Evolutionary conservation across 371 early-diverging fungal species (phyloP).

Genomic region (Rhizopus arrhizus): DNA sequence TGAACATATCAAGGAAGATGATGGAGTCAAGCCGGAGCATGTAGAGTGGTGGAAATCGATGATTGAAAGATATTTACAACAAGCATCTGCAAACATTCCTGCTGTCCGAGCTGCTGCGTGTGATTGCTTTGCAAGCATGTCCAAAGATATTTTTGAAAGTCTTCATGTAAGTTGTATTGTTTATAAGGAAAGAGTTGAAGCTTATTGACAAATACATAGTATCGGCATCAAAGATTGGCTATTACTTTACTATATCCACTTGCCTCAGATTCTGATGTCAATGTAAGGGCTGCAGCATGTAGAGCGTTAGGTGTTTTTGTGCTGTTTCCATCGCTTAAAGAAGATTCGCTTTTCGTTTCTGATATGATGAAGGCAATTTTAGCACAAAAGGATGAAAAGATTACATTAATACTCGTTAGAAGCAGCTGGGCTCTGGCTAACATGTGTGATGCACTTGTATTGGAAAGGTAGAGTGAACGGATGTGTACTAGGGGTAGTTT

Average conservation of each 20-base stretch:
- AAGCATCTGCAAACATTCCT: constrained; percentile 36
- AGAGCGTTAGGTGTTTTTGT: constrained; percentile 70
- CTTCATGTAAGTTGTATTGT: constrained; percentile 40
- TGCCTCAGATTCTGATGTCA: constrained; percentile 54
- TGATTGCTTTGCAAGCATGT: constrained; percentile 64
- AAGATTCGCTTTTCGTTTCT: constrained; percentile 59
- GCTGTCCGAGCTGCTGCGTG: constrained; percentile 61
- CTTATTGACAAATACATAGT: constrained; percentile 25
- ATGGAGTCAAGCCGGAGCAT: constrained; percentile 27
- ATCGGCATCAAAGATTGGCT: constrained; percentile 47
- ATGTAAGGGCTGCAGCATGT: constrained; percentile 71
- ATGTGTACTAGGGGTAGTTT: no score
- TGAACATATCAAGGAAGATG: constrained; percentile 15
- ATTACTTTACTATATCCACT: constrained; percentile 57
- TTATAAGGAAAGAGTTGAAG: background rate
- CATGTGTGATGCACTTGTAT: constrained; percentile 66
- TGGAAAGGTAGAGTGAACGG: constrained; percentile 43
- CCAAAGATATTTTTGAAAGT: constrained; percentile 45
- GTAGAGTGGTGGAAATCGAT: constrained; percentile 55
- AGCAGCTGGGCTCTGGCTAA: constrained; percentile 82
- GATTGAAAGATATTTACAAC: constrained; percentile 53
- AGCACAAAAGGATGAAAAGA: constrained; percentile 50
- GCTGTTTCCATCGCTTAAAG: constrained; percentile 57
- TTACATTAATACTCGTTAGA: constrained; percentile 63
- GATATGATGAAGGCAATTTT: constrained; percentile 57